Base-by-base conservation (phyloP, 495 filamentous ascomycete genomes). In the Penicillium nucicola region DNA sequence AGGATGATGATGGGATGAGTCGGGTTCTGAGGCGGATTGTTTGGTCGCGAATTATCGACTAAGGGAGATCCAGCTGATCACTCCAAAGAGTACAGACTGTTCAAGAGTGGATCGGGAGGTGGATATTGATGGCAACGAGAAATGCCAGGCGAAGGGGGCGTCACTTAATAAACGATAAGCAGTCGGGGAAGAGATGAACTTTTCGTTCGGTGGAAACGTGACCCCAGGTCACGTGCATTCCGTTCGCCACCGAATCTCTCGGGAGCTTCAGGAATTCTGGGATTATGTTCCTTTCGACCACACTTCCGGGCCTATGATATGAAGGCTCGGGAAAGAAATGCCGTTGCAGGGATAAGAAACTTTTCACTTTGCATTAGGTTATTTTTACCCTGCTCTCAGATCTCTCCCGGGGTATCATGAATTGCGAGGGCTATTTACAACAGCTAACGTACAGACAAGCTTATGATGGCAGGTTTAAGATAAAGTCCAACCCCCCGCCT, bases 381-480 rank as follows among this genome's bases (percentile, higher is more conserved):
- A 28, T n/a, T n/a, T 25, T 13, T 13, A 23, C 28, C 20, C 15
- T 41, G 25, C 25, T 41, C 20, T 41, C 13, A 25, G 20, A 25
- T 41, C 5, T 13, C 22, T 28, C 20, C 7, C 35, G 31, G 13
- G 31, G 31, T 34, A 36, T 38, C 10, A 15, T 15, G 8, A 15
- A 38, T 31, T 28, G 17, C 41, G 13, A 45, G 18, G 10, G 5
- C 30, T 45, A 45, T 25, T 2, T 45, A 35, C 31, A 9, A 9
- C 25, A 45, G 43, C 31, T 45, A 23, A 12, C 12, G 14, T 20
- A 12, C 13, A 31, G 12, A 19, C 19, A 11, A 12, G 15, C 37
- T 68, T 58, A 74, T 4, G 68, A 64, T 40, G 74, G 74, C 45
- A 77, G 48, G 55, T 77, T 78, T 75, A 75, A 80, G 15, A 80